A percentile compares a stretch with the other conserved stretches of the same genome.
phyloP scores from a whole-genome alignment of 768 basidiomycete genomes.

The Mycena capillaripes region DNA sequence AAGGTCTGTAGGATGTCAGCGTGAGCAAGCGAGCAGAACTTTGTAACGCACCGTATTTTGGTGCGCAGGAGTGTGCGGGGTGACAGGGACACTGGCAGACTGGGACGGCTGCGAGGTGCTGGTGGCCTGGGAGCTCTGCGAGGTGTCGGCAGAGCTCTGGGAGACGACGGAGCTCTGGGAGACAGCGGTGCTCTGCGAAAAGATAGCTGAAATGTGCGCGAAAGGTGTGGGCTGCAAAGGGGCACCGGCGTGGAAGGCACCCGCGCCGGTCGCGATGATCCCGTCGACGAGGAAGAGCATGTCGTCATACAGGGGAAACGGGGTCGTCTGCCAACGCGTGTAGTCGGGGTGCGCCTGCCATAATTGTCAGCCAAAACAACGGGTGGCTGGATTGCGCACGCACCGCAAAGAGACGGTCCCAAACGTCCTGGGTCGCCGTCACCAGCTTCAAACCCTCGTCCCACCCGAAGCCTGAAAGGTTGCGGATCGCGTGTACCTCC shows the following conservation, averaged over 20 bases:
- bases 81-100: not conserved
- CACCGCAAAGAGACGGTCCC: not conserved
- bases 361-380: not conserved
- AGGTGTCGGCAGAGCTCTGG: too few relatives aligned
- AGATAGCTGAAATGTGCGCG: not conserved
- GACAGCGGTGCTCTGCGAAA: too few relatives aligned
- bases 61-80: not conserved
- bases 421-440: not conserved
- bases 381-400: not conserved
- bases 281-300: constrained; percentile 11
- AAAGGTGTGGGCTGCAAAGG: not conserved
- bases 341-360: not conserved
- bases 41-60: not conserved
- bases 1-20: not conserved
- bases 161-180: too few relatives aligned
- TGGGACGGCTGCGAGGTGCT: not conserved
- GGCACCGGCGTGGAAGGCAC: constrained; percentile 9
- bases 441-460: constrained; percentile 3
- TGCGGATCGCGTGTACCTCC: not conserved
- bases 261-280: not conserved
- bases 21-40: not conserved
- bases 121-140: not conserved
- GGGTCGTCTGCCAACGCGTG: not conserved
- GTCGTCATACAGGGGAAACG: constrained; percentile 7
- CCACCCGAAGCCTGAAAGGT: constrained; percentile 5